Evolutionary conservation across 164 flowering plant species (phyloP), one percentile per base, ranked within the genome.

Genomic region (Magnolia kwangsiensis): DNA sequence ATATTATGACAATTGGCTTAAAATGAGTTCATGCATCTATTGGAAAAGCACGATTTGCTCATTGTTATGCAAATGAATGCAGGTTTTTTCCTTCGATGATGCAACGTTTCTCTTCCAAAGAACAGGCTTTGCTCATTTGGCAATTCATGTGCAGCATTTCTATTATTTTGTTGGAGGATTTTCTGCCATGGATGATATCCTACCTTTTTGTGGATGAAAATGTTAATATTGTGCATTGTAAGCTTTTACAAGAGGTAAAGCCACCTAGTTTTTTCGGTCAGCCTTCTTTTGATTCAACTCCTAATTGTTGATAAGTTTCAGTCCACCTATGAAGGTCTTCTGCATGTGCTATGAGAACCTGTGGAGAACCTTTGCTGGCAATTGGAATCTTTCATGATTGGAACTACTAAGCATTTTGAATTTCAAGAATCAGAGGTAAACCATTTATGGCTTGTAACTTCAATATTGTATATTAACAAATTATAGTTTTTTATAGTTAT

Each of bases 91-190:
- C 96, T 23, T 79, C 88, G 87, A 82, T 95, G 78, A 71, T 87
- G 82, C 72, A 87, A 82, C 79, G 77, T 21, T 91, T 92, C 76
- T 83, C 95, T 75, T 71, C 75, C 51, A 66, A 81, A 77, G 94
- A 95, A 80, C 98, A 95, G 80, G 90, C 92, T 75, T 86, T 86
- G 66, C 89, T 95, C 72, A 88, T 92, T 65, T 90, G 97, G 97
- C 93, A 85, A 79, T 90, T 86, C 77, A 80, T 95, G 20, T 90
- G 92, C 69, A 91, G 91, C 76, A 85, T 95, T 75, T 98, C 24
- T 24, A 24, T 24, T 24, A 24, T 24, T 24, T 24, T 24, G 24
- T 24, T 24, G 24, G 24, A 24, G 75, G 92, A 88, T 20, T 72
- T 90, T 75, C 78, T 91, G 8, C 97, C 94, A 65, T 95, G 98